Evolutionary conservation across 192 early-diverging fungal species (phyloP).

Genomic region (Spinellus fusiger): DNA sequence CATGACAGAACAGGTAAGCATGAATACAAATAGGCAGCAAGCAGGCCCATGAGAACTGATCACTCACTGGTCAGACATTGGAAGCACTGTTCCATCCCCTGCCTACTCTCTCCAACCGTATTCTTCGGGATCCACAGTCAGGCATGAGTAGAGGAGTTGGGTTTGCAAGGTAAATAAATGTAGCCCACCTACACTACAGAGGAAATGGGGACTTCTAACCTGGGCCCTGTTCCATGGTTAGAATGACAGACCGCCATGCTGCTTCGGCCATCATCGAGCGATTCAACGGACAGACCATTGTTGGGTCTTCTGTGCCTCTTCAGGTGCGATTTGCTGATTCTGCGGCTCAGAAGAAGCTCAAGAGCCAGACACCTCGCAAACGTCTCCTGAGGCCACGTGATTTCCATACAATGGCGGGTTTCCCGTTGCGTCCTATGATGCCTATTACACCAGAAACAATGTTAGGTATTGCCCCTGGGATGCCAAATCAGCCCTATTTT

Average conservation of each 20-base stretch:
- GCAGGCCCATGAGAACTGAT: background rate
- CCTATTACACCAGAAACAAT: slow-evolving; percentile 45
- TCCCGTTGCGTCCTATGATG: slow-evolving; percentile 20
- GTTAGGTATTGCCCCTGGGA: slow-evolving; percentile 33
- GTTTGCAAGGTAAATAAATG: slow-evolving; percentile 53
- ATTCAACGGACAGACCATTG: slow-evolving; percentile 55
- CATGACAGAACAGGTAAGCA: slow-evolving; percentile 62
- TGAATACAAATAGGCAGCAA: background rate
- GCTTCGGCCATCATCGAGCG: slow-evolving; percentile 61
- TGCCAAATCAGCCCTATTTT: background rate
- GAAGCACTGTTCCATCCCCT: slow-evolving; percentile 60
- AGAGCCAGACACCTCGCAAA: slow-evolving; percentile 50
- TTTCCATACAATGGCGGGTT: slow-evolving; percentile 31
- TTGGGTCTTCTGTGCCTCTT: slow-evolving; percentile 56
- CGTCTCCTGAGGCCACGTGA: slow-evolving; percentile 35
- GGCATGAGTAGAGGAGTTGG: slow-evolving; percentile 72
- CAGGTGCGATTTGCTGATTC: slow-evolving; percentile 79
- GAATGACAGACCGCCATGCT: slow-evolving; percentile 65
- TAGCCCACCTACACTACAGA: background rate
- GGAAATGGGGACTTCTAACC: background rate
- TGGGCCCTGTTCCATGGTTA: background rate
- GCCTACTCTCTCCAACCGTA: slow-evolving; percentile 63
- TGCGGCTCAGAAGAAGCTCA: slow-evolving; percentile 70
- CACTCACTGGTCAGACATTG: slow-evolving; percentile 38
- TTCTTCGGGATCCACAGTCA: slow-evolving; percentile 62